These are phyloP conservation scores for Annulohypoxylon bovei DNA, from an alignment of 495 filamentous ascomycete species.

Conservation along the genomic window DNA sequence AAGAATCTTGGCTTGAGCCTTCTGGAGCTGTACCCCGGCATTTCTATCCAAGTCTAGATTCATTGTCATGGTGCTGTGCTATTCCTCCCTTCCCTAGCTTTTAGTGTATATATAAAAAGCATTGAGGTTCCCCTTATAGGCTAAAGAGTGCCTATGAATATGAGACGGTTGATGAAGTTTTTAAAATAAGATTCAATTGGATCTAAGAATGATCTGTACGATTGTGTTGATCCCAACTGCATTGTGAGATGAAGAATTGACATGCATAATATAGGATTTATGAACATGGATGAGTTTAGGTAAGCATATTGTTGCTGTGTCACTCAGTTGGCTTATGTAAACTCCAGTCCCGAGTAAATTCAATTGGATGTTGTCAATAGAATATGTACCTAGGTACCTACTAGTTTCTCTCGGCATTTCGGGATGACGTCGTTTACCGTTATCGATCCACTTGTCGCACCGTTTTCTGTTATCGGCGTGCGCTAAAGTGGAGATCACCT, in stretches of 20 bases:
- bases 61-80: neutral
- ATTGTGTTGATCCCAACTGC: neutral
- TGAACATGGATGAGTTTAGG: neutral
- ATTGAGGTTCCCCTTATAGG: neutral
- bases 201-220: neutral
- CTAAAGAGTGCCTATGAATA: neutral
- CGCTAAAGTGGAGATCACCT: conserved; percentile 26
- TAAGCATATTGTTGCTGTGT: neutral
- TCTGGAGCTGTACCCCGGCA: conserved; percentile 10
- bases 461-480: conserved; percentile 18
- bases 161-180: neutral
- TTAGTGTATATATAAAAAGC: neutral
- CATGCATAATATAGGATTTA: neutral
- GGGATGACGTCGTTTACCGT: conserved; percentile 35
- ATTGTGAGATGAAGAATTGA: neutral
- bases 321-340: neutral
- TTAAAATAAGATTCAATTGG: neutral
- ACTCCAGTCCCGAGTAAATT: no score
- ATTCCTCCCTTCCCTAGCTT: neutral
- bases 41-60: neutral
- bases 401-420: conserved; percentile 7
- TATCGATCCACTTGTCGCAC: conserved; percentile 14
- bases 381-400: neutral
- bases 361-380: no score
- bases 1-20: conserved; percentile 13